Base-by-base conservation (phyloP, 2,329 filamentous ascomycete species). In the Hypoxylon sp. region DNA sequence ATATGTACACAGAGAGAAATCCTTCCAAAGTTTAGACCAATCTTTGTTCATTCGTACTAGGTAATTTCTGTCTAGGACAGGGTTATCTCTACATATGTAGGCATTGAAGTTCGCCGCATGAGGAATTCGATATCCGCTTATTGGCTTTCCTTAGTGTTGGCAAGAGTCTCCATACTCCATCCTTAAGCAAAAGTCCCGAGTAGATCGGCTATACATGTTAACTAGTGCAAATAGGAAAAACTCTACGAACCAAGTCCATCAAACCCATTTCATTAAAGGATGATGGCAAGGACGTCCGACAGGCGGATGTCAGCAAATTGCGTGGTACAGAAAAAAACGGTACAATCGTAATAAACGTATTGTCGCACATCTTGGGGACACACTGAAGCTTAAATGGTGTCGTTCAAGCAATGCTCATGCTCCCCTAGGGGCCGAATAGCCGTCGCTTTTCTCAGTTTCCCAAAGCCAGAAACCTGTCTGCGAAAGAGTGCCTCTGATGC, bases 41-140 rank as follows among this genome's bases (percentile, higher is more conserved):
- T 21, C 48, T 28, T 50, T 43, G n/a, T 52, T 52, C 13, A 41
- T 49, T 38, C 36, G 28, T 45, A 45, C 38, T 36, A 51, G 23
- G 10, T 10, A 28, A 56, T 41, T 41, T 48, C 38, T 36, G 43
- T 25, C 46, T 61, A 41, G 21, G 19, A 4, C 17, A 34, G 19
- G 45, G 30, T 30, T 34, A 30, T 46, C 34, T 30, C 32, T 19
- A 38, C 34, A 19, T 53, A n/a, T n/a, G n/a, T n/a, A 13, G 21
- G 38, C 21, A 28, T 4, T 21, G 49, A 50, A 53, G 48, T 38
- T 30, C 48, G 21, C 59, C 66, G 41, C 32, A 56, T 65, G 38
- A 59, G 62, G 56, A 62, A 65, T 56, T 50, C 38, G 43, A 68
- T 49, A 51, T 49, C 46, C 61, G 58, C 58, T 48, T 46, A 61